A percentile compares a stretch with the other conserved stretches of the same genome.
Conservation (phyloP, 768 basidiomycete genomes). For the Pleurotus ostreatus region DNA sequence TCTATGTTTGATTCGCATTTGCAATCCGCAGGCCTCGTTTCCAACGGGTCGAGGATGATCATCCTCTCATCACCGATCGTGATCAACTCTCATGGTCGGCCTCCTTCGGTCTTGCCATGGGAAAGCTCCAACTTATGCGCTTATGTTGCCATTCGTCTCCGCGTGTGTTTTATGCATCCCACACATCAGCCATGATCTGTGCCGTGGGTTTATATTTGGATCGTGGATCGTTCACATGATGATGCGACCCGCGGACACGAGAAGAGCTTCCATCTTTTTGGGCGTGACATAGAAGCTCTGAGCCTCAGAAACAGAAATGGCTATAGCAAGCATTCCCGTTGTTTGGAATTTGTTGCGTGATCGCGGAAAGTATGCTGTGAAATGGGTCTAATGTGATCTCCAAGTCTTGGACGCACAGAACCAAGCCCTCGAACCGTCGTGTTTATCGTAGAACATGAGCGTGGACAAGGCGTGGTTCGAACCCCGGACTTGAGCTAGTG, state of each 20-base stretch:
- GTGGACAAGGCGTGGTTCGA: neutral
- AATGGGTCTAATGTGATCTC: conserved; percentile 1
- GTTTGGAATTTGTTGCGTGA: neutral
- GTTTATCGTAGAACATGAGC: no score
- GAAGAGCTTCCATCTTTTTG: neutral
- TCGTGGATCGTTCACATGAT: no score
- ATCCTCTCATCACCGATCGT: conserved; percentile 1
- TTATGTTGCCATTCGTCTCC: neutral
- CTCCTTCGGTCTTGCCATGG: neutral
- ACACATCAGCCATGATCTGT: no score
- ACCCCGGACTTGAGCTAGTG: neutral
- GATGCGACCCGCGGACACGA: no score
- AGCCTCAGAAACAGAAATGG: neutral
- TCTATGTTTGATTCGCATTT: no score
- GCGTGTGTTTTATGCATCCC: no score
- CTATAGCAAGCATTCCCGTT: neutral
- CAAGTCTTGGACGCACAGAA: no score
- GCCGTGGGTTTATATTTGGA: no score
- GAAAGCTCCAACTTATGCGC: neutral
- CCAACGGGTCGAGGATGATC: neutral
- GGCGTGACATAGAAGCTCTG: neutral
- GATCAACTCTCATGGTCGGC: neutral
- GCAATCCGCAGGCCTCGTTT: no score
- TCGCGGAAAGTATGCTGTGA: neutral
- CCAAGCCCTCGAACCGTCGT: no score